phyloP scores from a whole-genome alignment of 768 basidiomycete species.

The Tricholoma sp. region DNA sequence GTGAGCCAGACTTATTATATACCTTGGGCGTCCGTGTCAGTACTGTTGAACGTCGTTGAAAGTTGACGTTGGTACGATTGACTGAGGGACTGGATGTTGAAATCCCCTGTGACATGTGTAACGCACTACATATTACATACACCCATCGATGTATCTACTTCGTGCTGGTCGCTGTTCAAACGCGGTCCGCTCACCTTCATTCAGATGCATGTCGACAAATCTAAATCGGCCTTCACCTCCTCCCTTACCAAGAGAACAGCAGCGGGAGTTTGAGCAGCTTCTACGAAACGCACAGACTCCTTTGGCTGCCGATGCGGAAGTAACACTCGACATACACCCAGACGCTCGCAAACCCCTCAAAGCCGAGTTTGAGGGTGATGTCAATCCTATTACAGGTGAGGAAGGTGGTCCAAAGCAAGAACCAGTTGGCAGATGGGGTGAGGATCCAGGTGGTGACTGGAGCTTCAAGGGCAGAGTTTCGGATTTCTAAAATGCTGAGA shows the following conservation, averaged over 20 bases:
- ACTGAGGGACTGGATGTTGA: too few relatives aligned
- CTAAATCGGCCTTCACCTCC: constrained; percentile 66
- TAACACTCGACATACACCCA: constrained; percentile 54
- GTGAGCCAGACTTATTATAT: too few relatives aligned
- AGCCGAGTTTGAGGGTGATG: constrained; percentile 75
- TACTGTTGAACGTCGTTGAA: too few relatives aligned
- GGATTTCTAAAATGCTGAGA: constrained; percentile 55
- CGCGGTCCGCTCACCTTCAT: constrained; percentile 3
- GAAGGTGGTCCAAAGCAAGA: constrained; percentile 84
- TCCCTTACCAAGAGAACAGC: constrained; percentile 67
- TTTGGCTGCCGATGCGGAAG: constrained; percentile 31
- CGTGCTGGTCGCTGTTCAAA: background rate
- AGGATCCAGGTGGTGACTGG: constrained; percentile 69
- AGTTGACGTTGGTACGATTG: too few relatives aligned
- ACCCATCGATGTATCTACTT: background rate
- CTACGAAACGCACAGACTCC: constrained; percentile 54
- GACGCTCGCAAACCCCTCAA: constrained; percentile 56
- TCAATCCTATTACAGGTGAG: constrained; percentile 82
- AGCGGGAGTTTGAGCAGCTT: constrained; percentile 86
- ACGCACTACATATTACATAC: background rate
- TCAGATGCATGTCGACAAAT: constrained; percentile 23
- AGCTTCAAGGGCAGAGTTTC: constrained; percentile 87
- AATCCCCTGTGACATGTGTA: too few relatives aligned
- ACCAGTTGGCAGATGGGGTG: constrained; percentile 60
- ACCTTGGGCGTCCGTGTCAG: too few relatives aligned